Evolutionary conservation across 345 rosid species (phyloP).

Genomic region (Populus davidiana): DNA sequence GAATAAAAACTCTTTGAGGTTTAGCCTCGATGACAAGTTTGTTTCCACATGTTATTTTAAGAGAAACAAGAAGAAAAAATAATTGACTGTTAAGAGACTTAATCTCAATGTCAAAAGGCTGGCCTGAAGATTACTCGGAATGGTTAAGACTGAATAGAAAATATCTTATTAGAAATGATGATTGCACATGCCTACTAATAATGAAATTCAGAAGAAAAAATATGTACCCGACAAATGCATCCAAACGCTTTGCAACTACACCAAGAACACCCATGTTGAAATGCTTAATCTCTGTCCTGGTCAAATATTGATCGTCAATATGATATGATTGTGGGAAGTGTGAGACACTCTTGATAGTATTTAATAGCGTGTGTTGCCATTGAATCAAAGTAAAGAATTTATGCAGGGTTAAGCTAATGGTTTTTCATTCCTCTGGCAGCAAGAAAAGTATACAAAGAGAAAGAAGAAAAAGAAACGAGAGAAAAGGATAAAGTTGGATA

Average conservation of each 20-base stretch:
- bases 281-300: not conserved
- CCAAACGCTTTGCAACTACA: conserved; percentile 12
- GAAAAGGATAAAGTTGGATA: too few species aligned
- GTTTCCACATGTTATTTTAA: not conserved
- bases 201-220: not conserved
- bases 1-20: too few species aligned
- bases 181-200: not conserved
- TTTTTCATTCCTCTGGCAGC: not conserved
- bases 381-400: not conserved
- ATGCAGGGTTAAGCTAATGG: not conserved
- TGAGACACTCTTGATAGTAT: not conserved
- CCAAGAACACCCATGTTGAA: conserved; percentile 10
- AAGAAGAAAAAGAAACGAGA: not conserved
- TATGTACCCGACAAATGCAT: conserved; percentile 9
- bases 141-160: too few species aligned
- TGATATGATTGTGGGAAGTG: not conserved
- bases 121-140: too few species aligned
- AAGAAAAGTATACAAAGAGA: conserved; percentile 3
- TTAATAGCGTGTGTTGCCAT: not conserved
- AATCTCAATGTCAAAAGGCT: not conserved
- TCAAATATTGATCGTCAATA: not conserved
- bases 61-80: not conserved
- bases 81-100: not conserved
- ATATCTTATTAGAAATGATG: too few species aligned
- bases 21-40: too few species aligned